Evolutionary conservation across 371 early-diverging fungal species (phyloP).

Genomic region (Mucor indicus): DNA sequence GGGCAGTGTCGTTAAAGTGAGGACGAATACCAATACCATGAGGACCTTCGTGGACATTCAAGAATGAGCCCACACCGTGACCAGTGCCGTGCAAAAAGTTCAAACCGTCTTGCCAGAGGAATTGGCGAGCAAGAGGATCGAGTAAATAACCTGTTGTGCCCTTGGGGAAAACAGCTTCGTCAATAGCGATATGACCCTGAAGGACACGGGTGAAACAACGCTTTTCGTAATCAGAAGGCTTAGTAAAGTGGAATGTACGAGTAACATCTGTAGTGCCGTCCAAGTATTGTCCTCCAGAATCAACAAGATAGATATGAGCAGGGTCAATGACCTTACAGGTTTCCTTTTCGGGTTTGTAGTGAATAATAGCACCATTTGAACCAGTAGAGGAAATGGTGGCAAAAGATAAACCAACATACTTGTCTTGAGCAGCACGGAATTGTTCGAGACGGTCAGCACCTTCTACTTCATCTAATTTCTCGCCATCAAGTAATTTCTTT

Average conservation of each 20-base stretch:
- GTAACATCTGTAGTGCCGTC: constrained; percentile 99
- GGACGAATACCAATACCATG: constrained; percentile 90
- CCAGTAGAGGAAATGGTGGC: constrained; percentile 97
- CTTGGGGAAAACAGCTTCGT: constrained; percentile 82
- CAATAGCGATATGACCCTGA: constrained; percentile 96
- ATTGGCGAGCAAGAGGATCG: constrained; percentile 85
- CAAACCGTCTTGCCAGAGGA: constrained; percentile 91
- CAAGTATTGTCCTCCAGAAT: constrained; percentile 97
- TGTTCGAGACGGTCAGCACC: constrained; percentile 77
- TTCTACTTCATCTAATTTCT: constrained; percentile 68
- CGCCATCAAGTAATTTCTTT: constrained; percentile 69
- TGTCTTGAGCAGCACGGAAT: constrained; percentile 64
- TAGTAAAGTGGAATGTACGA: constrained; percentile 93
- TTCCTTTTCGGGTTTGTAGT: constrained; percentile 90
- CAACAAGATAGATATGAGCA: constrained; percentile 89
- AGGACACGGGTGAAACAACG: constrained; percentile 96
- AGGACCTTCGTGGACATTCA: constrained; percentile 99
- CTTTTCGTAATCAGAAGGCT: constrained; percentile 84
- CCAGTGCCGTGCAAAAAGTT: constrained; percentile 99
- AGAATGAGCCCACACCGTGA: constrained; percentile 98
- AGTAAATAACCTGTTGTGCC: constrained; percentile 84
- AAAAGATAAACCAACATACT: constrained; percentile 92
- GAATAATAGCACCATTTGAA: constrained; percentile 97
- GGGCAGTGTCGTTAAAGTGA: constrained; percentile 66
- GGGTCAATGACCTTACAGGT: constrained; percentile 54